A percentile compares a stretch with the other conserved stretches of the same genome.
Conservation (phyloP, 2,329 filamentous ascomycete genomes). For the Ramichloridium luteum region DNA sequence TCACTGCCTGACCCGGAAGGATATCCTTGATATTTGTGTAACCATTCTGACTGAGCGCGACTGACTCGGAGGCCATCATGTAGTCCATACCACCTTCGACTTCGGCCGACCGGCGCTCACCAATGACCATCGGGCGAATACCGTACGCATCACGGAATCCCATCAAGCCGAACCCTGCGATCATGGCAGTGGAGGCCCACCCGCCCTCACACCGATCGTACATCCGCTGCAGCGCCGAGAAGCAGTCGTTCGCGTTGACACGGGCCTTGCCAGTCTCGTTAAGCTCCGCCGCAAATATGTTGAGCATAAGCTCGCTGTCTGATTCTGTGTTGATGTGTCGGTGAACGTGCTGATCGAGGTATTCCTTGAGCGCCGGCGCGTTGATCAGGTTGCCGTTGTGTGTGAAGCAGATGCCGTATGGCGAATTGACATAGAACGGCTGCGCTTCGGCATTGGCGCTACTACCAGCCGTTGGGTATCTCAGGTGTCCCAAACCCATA, state of each 20-base stretch:
- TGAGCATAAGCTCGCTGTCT: conserved; percentile 78
- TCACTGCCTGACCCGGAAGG: conserved; percentile 71
- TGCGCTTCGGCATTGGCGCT: conserved; percentile 76
- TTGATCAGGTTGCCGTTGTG: conserved; percentile 89
- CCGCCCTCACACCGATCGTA: conserved; percentile 62
- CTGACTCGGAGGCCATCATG: conserved; percentile 82
- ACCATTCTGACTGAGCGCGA: conserved; percentile 70
- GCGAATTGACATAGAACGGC: conserved; percentile 81
- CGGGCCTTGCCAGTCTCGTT: conserved; percentile 70
- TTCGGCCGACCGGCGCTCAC: conserved; percentile 45
- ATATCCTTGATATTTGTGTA: conserved; percentile 68
- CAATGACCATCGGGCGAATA: conserved; percentile 71
- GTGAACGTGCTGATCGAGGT: conserved; percentile 65
- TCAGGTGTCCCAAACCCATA: conserved; percentile 75
- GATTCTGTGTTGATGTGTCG: conserved; percentile 84
- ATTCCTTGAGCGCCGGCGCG: conserved; percentile 54
- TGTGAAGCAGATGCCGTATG: conserved; percentile 68
- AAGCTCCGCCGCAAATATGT: conserved; percentile 74
- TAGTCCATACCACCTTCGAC: conserved; percentile 56
- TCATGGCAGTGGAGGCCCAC: conserved; percentile 71
- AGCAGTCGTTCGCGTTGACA: conserved; percentile 67
- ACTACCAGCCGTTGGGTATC: conserved; percentile 83
- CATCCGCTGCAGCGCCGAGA: conserved; percentile 57
- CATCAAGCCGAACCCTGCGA: conserved; percentile 68
- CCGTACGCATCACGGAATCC: conserved; percentile 70